These are phyloP conservation scores for Talaromyces sp. DNA, from an alignment of 2,329 filamentous ascomycete genomes.

Conservation along the genomic window DNA sequence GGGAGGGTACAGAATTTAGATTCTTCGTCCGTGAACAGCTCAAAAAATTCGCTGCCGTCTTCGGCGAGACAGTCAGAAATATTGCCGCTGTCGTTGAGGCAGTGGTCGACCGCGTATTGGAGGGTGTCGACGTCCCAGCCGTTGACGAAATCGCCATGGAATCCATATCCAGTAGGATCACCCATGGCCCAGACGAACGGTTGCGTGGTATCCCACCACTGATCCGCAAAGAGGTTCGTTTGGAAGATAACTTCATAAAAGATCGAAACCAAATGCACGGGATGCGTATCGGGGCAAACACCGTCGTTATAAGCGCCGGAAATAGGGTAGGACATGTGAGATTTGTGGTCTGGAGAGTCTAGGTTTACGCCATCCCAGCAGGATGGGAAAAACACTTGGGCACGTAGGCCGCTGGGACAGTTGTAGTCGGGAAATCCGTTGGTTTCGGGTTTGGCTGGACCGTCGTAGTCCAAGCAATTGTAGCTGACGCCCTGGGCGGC, in stretches of 20 bases:
- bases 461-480: conserved; percentile 85
- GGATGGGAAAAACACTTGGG: conserved; percentile 40
- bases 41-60: conserved; percentile 51
- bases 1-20: conserved; percentile 55
- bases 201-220: conserved; percentile 32
- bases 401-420: conserved; percentile 27
- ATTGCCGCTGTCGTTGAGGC: conserved; percentile 68
- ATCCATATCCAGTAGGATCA: conserved; percentile 53
- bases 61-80: conserved; percentile 64
- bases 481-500: conserved; percentile 82
- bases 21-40: conserved; percentile 55
- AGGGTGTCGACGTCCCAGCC: conserved; percentile 72
- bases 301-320: conserved; percentile 36
- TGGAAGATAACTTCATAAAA: conserved; percentile 61
- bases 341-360: conserved; percentile 34
- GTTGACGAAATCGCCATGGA: conserved; percentile 59
- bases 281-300: conserved; percentile 44
- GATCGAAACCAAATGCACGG: conserved; percentile 57
- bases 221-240: conserved; percentile 39
- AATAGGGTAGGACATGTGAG: conserved; percentile 38
- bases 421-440: conserved; percentile 60
- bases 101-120: conserved; percentile 69
- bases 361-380: conserved; percentile 40
- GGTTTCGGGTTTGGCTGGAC: conserved; percentile 49
- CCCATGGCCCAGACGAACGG: conserved; percentile 50